Evolutionary conservation across 2,329 filamentous ascomycete species (phyloP).

Genomic region (Claviceps spartinae): DNA sequence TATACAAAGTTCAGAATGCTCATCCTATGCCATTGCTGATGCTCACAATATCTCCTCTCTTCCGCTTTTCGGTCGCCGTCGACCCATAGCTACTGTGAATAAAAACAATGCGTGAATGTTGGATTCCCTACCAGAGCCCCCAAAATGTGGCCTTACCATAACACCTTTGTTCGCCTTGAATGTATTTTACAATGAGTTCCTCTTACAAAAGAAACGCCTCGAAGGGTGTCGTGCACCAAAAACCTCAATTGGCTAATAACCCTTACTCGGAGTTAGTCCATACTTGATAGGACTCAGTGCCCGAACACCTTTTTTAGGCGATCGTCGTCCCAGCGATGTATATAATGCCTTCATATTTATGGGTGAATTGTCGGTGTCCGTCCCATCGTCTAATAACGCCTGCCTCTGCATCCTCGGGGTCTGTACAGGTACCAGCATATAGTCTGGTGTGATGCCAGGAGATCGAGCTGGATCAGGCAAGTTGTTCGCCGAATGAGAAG

Average conservation of each 20-base stretch:
- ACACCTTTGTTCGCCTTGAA: slow-evolving; percentile 1
- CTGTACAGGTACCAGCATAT: slow-evolving; percentile 37
- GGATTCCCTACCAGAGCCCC: background rate
- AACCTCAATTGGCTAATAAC: slow-evolving; percentile 6
- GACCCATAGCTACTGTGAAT: background rate
- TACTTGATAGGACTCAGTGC: slow-evolving; percentile 35
- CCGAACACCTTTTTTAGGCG: slow-evolving; percentile 36
- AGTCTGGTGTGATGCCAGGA: slow-evolving; percentile 25
- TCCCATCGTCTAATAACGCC: slow-evolving; percentile 29
- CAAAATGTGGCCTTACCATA: background rate
- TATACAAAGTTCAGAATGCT: background rate
- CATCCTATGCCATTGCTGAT: background rate
- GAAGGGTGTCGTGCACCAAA: background rate
- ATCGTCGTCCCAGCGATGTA: slow-evolving; percentile 33
- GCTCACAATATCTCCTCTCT: background rate
- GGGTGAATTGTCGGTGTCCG: slow-evolving; percentile 39
- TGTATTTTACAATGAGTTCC: background rate
- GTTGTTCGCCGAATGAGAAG: slow-evolving; percentile 7
- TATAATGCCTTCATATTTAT: slow-evolving; percentile 28
- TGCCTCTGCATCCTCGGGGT: slow-evolving; percentile 32
- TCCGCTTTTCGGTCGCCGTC: background rate
- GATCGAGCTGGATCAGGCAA: slow-evolving; percentile 12
- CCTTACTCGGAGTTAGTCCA: slow-evolving; percentile 25
- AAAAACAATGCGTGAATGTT: background rate
- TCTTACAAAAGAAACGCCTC: background rate